Percentiles rank a stretch among this genome's conserved stretches.
Conservation (phyloP, 164 flowering plant species). For the Magnolia sinica region DNA sequence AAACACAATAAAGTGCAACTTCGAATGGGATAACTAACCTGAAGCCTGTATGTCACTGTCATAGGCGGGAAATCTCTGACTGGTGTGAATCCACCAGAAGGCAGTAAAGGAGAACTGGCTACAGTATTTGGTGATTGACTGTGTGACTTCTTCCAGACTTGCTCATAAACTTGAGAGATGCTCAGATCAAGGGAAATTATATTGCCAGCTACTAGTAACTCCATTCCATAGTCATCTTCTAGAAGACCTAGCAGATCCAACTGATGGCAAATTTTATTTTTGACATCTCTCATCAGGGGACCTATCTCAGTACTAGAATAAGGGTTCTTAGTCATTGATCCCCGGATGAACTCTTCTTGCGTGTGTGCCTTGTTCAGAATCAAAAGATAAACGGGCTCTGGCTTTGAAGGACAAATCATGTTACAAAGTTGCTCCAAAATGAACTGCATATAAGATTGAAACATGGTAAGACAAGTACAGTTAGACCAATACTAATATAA, state of each 20-base stretch:
- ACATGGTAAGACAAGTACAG: background rate
- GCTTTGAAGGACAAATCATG: constrained; percentile 94
- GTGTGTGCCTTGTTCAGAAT: constrained; percentile 95
- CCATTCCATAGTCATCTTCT: constrained; percentile 99
- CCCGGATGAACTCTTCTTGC: constrained; percentile 98
- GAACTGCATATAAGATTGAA: constrained; percentile 55
- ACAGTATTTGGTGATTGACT: constrained; percentile 52
- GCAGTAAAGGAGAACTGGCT: constrained; percentile 41
- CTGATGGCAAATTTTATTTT: constrained; percentile 95
- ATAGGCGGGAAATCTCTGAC: constrained; percentile 81
- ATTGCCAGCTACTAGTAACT: constrained; percentile 94
- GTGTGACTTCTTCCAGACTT: constrained; percentile 92
- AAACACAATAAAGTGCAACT: background rate
- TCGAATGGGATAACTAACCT: constrained; percentile 46
- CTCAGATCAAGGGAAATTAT: constrained; percentile 96
- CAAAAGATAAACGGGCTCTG: constrained; percentile 80
- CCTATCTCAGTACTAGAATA: constrained; percentile 98
- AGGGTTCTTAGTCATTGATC: constrained; percentile 99
- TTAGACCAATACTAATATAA: background rate
- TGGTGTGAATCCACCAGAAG: constrained; percentile 50
- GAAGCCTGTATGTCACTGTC: constrained; percentile 96
- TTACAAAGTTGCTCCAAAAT: constrained; percentile 98
- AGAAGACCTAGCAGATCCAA: constrained; percentile 86
- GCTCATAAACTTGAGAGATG: constrained; percentile 95
- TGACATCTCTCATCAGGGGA: constrained; percentile 97